These are phyloP conservation scores for Suillus ampliporus DNA, from an alignment of 768 basidiomycete species.

Conservation along the genomic window DNA sequence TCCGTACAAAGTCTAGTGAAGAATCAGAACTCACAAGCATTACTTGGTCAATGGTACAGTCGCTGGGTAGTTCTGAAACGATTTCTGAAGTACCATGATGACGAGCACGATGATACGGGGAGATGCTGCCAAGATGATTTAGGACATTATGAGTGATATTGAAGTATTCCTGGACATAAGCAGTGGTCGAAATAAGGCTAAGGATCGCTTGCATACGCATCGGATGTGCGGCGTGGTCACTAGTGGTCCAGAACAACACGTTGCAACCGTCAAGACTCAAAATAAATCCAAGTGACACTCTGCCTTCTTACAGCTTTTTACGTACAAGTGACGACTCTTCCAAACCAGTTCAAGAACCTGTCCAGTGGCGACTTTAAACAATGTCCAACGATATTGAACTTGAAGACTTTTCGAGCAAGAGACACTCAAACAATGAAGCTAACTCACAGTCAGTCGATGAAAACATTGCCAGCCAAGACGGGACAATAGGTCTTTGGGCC, in stretches of 20 bases:
- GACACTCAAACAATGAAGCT: conserved; percentile 17
- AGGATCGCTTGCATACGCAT: conserved; percentile 4
- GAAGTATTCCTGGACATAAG: conserved; percentile 27
- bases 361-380: not conserved
- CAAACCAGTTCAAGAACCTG: not conserved
- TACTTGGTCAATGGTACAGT: conserved; percentile 47
- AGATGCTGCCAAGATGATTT: conserved; percentile 39
- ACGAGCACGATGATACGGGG: conserved; percentile 43
- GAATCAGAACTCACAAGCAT: conserved; percentile 35
- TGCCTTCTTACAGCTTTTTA: not conserved
- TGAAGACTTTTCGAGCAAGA: conserved; percentile 39
- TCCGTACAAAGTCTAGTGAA: not conserved
- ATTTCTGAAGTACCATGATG: conserved; percentile 31
- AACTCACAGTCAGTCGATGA: conserved; percentile 16
- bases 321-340: not conserved
- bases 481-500: conserved; percentile 43
- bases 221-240: not conserved
- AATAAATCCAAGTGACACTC: not conserved
- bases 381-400: conserved; percentile 47
- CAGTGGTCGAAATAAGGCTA: not conserved
- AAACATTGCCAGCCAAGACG: conserved; percentile 26
- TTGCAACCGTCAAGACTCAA: not conserved
- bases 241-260: not conserved
- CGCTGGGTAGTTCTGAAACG: conserved; percentile 34
- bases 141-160: not conserved